A percentile compares a stretch with the other conserved stretches of the same genome.
phyloP scores from a whole-genome alignment of 2,329 filamentous ascomycete species.

The Didymella pomorum region DNA sequence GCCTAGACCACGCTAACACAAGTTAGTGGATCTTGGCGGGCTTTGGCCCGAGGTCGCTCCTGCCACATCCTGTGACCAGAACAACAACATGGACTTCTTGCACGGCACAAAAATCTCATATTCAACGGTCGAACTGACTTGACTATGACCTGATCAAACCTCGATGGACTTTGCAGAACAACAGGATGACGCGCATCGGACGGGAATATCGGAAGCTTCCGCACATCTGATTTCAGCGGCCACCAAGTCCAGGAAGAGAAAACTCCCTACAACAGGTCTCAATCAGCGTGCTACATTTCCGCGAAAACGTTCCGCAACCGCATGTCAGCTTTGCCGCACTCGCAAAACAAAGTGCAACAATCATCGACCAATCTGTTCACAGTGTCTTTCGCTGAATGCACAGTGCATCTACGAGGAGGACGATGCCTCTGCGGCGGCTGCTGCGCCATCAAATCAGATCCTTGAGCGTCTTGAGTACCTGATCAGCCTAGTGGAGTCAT shows the following conservation, averaged over 20 bases:
- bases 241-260: slow-evolving; percentile 6
- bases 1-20: neutral
- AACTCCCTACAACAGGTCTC: neutral
- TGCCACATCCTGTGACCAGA: neutral
- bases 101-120: neutral
- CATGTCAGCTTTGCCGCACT: slow-evolving; percentile 19
- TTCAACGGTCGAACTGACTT: neutral
- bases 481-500: slow-evolving; percentile 14
- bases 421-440: neutral
- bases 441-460: slow-evolving; percentile 9
- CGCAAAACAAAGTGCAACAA: slow-evolving; percentile 29
- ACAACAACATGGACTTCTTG: neutral
- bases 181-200: neutral
- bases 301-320: slow-evolving; percentile 17
- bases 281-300: neutral
- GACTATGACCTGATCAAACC: neutral
- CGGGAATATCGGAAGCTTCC: neutral
- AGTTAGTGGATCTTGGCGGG: neutral
- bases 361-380: slow-evolving; percentile 7
- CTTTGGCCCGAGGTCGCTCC: neutral
- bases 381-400: slow-evolving; percentile 7
- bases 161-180: neutral
- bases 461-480: slow-evolving; percentile 18
- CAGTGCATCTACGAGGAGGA: slow-evolving; percentile 23
- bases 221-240: neutral